phyloP scores from a whole-genome alignment of 371 early-diverging fungal genomes.

The Conidiobolus incongruus region DNA sequence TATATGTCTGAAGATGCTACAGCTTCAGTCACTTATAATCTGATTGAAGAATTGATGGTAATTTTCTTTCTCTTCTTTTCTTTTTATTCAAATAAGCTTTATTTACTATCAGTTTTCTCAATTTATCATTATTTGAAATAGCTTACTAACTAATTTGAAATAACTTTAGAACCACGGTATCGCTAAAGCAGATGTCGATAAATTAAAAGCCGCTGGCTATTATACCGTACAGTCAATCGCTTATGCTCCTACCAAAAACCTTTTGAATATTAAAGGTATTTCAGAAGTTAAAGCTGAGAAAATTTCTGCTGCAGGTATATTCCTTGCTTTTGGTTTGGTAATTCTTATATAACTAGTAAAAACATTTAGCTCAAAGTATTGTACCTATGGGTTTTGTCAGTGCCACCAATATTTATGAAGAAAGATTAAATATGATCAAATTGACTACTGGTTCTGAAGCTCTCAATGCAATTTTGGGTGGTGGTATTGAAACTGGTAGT shows the following conservation, averaged over 20 bases:
- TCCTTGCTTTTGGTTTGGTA: background rate
- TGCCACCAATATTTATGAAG: slow-evolving; percentile 83
- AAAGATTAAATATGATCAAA: slow-evolving; percentile 64
- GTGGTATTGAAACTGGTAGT: slow-evolving; percentile 95
- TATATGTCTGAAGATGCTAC: no score
- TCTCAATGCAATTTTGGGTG: slow-evolving; percentile 87
- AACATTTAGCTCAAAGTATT: slow-evolving; percentile 54
- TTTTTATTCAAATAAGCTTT: no score
- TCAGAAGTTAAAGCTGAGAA: slow-evolving; percentile 98
- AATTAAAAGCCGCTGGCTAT: slow-evolving; percentile 81
- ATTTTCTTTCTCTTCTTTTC: no score
- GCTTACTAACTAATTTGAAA: background rate
- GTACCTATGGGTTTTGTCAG: slow-evolving; percentile 97
- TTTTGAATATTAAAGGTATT: slow-evolving; percentile 91
- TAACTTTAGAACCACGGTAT: slow-evolving; percentile 52
- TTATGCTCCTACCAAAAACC: slow-evolving; percentile 84
- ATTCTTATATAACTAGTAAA: background rate
- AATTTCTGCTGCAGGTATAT: slow-evolving; percentile 73
- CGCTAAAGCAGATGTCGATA: slow-evolving; percentile 58
- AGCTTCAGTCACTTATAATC: no score
- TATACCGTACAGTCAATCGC: slow-evolving; percentile 92
- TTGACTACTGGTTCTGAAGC: slow-evolving; percentile 93
- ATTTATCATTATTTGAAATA: no score
- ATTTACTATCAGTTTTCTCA: no score
- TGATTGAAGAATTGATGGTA: no score